Evolutionary conservation across 1,284 basidiomycete genomes (phyloP), one percentile per base, ranked within the genome.

Genomic region (Takashimella tepidaria): DNA sequence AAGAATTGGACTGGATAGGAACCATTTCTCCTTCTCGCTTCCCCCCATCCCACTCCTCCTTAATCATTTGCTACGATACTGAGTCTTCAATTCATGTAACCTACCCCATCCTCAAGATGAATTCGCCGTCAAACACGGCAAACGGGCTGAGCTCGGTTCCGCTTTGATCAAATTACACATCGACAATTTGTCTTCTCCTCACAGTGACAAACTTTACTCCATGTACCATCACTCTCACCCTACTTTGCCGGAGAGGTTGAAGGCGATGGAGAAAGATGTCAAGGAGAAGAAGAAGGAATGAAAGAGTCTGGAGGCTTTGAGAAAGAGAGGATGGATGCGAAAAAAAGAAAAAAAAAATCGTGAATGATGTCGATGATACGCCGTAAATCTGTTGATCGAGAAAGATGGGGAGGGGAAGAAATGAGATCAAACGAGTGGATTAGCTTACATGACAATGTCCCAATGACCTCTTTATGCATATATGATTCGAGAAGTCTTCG

Each of bases 191-290:
- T 87, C 86, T 43, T 91, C 89, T 2, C 87, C 92, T 45, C 90
- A 90, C 85, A 88, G 88, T 22, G 90, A 93, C 73, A 88, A 86
- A 87, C 74, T 92, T 82, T 92, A 92, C 76, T 92, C 89, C 50
- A 88, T 89, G 26, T 93, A 91, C 67, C 89, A 93, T 70, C 89
- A 93, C 75, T 91, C 88, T 48, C 92, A 96, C 74, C 92, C 91
- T 2, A 95, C 90, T 1, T 74, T 96, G 56, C 86, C 87, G 44
- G 91, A 96, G 77, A 80, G 91, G 19, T 77, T 95, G 63, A 84
- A 82, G 62, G 89, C 84, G 5, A 80, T 95, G 53, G 88, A 92
- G 57, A 73, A 75, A 40, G 82, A 8, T 8, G 31, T 16, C 31
- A 16, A 16, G 8, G 31, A 37, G 31, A 37, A 37, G 31, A 37